phyloP scores from a whole-genome alignment of 2,329 filamentous ascomycete genomes.

The Corinectria fuckeliana region DNA sequence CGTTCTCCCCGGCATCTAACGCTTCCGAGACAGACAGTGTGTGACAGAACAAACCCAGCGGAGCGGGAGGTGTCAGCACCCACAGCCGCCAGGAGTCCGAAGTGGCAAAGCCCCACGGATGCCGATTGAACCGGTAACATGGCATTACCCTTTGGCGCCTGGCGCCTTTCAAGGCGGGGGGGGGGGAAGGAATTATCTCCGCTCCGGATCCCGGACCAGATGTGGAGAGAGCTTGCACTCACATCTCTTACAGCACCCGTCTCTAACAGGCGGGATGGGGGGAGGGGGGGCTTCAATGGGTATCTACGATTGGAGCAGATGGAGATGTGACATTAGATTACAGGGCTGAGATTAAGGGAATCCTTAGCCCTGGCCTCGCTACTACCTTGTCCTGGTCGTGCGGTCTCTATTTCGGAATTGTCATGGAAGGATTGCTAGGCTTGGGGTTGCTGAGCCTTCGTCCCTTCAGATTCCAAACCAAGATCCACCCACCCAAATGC shows the following conservation, averaged over 20 bases:
- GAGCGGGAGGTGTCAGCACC: background rate
- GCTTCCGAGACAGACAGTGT: slow-evolving; percentile 5
- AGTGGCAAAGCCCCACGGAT: background rate
- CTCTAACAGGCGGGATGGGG: too few species aligned
- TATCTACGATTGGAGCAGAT: background rate
- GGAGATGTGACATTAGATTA: slow-evolving; percentile 1
- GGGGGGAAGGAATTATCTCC: too few species aligned
- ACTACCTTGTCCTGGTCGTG: background rate
- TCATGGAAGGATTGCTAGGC: background rate
- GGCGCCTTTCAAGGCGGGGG: background rate
- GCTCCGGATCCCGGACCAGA: too few species aligned
- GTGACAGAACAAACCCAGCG: slow-evolving; percentile 1
- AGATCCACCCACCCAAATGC: background rate
- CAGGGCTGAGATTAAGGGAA: slow-evolving; percentile 16
- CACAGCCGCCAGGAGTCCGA: background rate
- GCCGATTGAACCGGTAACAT: background rate
- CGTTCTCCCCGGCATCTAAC: slow-evolving; percentile 6
- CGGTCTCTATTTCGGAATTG: background rate
- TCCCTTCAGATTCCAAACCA: background rate
- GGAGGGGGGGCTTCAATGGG: too few species aligned
- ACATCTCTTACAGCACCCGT: too few species aligned
- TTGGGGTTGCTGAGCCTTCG: background rate
- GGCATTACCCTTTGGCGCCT: too few species aligned
- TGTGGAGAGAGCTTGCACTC: too few species aligned
- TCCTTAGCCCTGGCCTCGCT: background rate